Percentiles rank a stretch among this genome's conserved stretches.
Evolutionary conservation across 768 basidiomycete genomes (phyloP).

Genomic region (Leccinum disarticulatum): DNA sequence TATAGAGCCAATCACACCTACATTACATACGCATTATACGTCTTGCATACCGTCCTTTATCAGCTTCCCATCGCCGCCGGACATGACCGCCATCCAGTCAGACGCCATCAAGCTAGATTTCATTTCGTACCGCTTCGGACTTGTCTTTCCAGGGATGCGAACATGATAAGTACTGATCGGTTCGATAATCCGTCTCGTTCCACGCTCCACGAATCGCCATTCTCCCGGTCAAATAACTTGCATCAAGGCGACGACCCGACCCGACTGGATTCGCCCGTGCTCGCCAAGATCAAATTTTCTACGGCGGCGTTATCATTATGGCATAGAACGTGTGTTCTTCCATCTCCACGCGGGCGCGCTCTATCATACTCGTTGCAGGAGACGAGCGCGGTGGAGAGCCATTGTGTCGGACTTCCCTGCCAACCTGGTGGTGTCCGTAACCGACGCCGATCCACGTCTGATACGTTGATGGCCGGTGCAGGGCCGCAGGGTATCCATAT

Average conservation of each 20-base stretch:
- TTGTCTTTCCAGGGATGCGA: slow-evolving; percentile 13
- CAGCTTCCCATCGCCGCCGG: slow-evolving; percentile 6
- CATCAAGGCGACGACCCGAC: background rate
- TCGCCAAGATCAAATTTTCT: background rate
- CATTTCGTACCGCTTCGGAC: slow-evolving; percentile 10
- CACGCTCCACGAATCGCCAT: background rate
- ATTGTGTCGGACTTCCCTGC: background rate
- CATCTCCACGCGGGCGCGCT: background rate
- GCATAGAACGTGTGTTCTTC: background rate
- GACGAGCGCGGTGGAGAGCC: background rate
- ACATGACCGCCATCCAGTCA: slow-evolving; percentile 6
- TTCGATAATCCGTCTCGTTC: slow-evolving; percentile 4
- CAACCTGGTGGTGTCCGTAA: background rate
- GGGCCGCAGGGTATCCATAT: background rate
- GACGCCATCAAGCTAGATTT: slow-evolving; percentile 3
- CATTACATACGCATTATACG: slow-evolving; percentile 24
- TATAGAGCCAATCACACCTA: slow-evolving; percentile 31
- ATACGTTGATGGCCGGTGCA: background rate
- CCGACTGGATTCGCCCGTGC: background rate
- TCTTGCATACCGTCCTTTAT: slow-evolving; percentile 21
- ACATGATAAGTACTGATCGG: slow-evolving; percentile 13
- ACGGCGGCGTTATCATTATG: background rate
- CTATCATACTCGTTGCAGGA: background rate
- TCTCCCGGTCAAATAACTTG: background rate
- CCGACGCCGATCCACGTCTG: background rate